These are phyloP conservation scores for Hanseniaspora occidentalis DNA, from an alignment of 805 yeast species.

Conservation along the genomic window DNA sequence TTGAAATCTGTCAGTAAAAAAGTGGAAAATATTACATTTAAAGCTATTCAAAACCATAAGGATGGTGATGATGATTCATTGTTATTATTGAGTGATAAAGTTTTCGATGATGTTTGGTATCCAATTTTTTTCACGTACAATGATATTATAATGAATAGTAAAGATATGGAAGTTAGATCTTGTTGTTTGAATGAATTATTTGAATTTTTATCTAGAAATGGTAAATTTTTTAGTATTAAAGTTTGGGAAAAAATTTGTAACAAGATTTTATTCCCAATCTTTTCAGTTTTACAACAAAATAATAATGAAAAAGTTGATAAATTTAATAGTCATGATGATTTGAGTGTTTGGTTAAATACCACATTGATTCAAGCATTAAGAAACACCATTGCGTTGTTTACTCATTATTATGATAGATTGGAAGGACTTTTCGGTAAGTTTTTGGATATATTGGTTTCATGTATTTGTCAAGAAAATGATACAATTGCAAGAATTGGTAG, in stretches of 20 bases:
- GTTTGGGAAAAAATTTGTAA: conserved; percentile 80
- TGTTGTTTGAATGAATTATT: conserved; percentile 75
- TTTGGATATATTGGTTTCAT: conserved; percentile 63
- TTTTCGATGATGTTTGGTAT: conserved; percentile 59
- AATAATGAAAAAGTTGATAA: conserved; percentile 57
- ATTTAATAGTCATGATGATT: conserved; percentile 62
- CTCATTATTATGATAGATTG: conserved; percentile 69
- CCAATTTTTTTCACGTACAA: conserved; percentile 79
- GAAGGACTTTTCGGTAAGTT: conserved; percentile 67
- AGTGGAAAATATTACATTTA: conserved; percentile 38
- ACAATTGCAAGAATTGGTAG: conserved; percentile 93
- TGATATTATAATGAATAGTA: conserved; percentile 84
- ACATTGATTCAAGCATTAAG: conserved; percentile 92
- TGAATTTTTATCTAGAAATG: conserved; percentile 67
- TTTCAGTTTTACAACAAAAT: conserved; percentile 53
- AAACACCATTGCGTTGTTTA: conserved; percentile 71
- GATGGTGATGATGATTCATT: conserved; percentile 12
- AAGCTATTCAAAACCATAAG: no score
- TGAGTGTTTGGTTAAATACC: conserved; percentile 93
- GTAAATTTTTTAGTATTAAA: conserved; percentile 55
- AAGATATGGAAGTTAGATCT: conserved; percentile 88
- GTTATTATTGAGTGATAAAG: conserved; percentile 27
- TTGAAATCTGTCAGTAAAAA: conserved; percentile 49
- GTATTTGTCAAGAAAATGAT: conserved; percentile 94
- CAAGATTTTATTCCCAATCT: conserved; percentile 78